These are phyloP conservation scores for Sporothrix schenckii DNA, from an alignment of 2,329 filamentous ascomycete genomes.

Conservation along the genomic window DNA sequence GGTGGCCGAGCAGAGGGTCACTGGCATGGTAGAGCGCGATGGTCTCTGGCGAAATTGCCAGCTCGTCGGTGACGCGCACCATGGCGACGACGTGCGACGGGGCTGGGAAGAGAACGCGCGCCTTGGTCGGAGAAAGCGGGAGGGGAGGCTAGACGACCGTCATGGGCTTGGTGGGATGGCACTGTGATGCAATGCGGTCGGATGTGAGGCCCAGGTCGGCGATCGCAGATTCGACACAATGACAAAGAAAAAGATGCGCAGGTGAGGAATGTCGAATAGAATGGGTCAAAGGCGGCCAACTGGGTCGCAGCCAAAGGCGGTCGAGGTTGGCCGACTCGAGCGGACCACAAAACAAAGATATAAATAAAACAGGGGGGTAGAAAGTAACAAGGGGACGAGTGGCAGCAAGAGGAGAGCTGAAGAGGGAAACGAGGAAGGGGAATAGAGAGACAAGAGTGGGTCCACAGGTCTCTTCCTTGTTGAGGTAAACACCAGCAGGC, in stretches of 20 bases:
- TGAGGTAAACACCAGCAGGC: conserved; percentile 24
- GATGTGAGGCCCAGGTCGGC: not conserved
- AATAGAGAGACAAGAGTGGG: conserved; percentile 22
- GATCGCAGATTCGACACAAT: not conserved
- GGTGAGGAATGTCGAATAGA: conserved; percentile 26
- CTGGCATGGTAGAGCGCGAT: conserved; percentile 86
- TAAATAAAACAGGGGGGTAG: conserved; percentile 25
- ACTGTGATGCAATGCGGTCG: not conserved
- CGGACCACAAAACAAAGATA: conserved; percentile 26
- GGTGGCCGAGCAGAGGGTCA: conserved; percentile 79
- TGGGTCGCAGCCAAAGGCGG: conserved; percentile 28
- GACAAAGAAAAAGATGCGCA: not conserved
- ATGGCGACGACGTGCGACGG: conserved; percentile 57
- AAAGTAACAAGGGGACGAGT: conserved; percentile 12
- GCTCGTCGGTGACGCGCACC: conserved; percentile 79
- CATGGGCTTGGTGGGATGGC: conserved; percentile 15
- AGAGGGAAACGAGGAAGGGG: not conserved
- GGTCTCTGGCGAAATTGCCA: conserved; percentile 77
- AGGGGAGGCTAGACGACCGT: conserved; percentile 6
- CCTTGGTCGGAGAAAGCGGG: not conserved
- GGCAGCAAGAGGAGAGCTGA: not conserved
- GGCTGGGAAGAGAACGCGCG: conserved; percentile 4
- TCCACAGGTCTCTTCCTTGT: conserved; percentile 17
- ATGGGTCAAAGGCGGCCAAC: conserved; percentile 22
- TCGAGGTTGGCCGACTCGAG: conserved; percentile 8